Evolutionary conservation across 305 asterid genomes (phyloP).

Genomic region (Fraxinus xanthoxyloides): DNA sequence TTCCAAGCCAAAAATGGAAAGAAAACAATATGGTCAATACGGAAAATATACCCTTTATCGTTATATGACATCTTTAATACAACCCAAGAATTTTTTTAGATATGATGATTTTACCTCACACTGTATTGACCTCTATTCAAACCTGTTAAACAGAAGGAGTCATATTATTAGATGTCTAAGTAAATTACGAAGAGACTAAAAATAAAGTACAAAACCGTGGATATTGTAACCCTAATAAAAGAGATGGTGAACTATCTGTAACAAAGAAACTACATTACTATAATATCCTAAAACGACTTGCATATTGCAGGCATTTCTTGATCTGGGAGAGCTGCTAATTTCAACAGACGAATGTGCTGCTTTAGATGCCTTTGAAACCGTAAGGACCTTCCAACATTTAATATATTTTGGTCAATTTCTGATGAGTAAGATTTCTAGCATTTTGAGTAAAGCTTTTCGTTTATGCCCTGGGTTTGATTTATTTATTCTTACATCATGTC

Average conservation of each 20-base stretch:
- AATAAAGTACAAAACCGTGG: no score
- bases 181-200: no score
- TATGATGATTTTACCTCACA: slow-evolving; percentile 7
- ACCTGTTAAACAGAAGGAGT: no score
- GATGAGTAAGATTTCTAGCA: neutral
- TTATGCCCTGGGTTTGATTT: slow-evolving; percentile 1
- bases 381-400: slow-evolving; percentile 35
- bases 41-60: neutral
- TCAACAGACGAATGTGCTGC: slow-evolving; percentile 79
- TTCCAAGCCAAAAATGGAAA: neutral
- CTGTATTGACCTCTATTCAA: slow-evolving; percentile 14
- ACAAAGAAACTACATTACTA: no score
- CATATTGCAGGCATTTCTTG: slow-evolving; percentile 75
- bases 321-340: slow-evolving; percentile 86
- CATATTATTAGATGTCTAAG: no score
- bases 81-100: neutral
- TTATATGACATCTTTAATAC: neutral
- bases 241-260: no score
- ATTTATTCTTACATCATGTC: neutral
- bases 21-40: neutral
- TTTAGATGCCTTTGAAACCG: slow-evolving; percentile 85
- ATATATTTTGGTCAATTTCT: slow-evolving; percentile 20
- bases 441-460: neutral
- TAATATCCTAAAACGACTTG: neutral
- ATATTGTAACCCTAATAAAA: no score